These are phyloP conservation scores for Talaromyces funiculosus DNA, from an alignment of 2,329 filamentous ascomycete species.

Conservation along the genomic window DNA sequence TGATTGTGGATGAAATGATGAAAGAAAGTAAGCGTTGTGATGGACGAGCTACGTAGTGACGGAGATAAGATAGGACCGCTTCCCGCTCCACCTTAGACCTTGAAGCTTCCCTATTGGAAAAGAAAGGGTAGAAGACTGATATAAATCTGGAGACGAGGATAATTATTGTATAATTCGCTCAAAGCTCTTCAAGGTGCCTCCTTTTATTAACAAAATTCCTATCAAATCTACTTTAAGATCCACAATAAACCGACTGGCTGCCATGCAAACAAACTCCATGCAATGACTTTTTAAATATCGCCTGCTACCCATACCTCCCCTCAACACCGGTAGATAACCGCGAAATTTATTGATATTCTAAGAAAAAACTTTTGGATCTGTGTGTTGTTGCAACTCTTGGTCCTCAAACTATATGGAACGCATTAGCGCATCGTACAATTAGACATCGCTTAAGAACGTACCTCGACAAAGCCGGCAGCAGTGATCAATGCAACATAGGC, in stretches of 20 bases:
- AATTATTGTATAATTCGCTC: not conserved
- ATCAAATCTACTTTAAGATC: conserved; percentile 1
- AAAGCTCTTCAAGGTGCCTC: not conserved
- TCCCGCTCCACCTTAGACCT: not conserved
- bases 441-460: conserved; percentile 40
- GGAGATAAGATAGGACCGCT: conserved; percentile 25
- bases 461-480: conserved; percentile 79
- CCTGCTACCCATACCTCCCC: conserved; percentile 9
- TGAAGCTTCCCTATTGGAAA: no score
- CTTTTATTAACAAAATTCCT: not conserved
- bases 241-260: not conserved
- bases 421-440: conserved; percentile 9
- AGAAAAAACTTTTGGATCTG: conserved; percentile 29
- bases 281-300: conserved; percentile 14
- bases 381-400: conserved; percentile 27
- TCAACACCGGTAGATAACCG: conserved; percentile 12
- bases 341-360: conserved; percentile 17
- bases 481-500: conserved; percentile 77
- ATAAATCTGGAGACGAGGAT: not conserved
- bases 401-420: conserved; percentile 38
- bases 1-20: not conserved
- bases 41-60: conserved; percentile 11
- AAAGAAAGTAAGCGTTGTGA: not conserved
- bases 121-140: no score
- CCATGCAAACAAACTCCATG: conserved; percentile 14